Evolutionary conservation across 73 alveolate genomes (phyloP).

Genomic region (Halteria grandinella): DNA sequence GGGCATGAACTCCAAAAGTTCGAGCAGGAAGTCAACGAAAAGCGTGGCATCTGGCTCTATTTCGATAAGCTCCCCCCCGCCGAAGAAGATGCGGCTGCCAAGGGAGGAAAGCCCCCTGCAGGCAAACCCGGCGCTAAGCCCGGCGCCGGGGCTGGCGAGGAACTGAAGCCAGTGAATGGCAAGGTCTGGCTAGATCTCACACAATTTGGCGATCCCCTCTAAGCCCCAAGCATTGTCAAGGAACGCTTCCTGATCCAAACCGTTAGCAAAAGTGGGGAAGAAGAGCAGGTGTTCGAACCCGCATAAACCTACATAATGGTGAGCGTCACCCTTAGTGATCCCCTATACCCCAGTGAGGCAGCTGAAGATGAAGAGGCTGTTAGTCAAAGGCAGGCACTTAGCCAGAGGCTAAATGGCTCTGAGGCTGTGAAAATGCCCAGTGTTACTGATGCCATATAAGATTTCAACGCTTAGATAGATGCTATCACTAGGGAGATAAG

Average conservation of each 20-base stretch:
- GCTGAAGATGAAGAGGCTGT: background rate
- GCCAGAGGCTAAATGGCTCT: background rate
- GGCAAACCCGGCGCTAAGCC: too few species aligned
- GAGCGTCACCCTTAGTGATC: background rate
- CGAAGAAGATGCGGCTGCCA: constrained; percentile 73
- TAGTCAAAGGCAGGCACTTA: background rate
- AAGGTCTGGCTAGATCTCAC: constrained; percentile 63
- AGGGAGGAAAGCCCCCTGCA: constrained; percentile 48
- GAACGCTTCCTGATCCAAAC: background rate
- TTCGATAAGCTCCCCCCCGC: constrained; percentile 61
- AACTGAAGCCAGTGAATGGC: constrained; percentile 64
- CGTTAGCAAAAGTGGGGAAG: background rate
- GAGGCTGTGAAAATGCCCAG: background rate
- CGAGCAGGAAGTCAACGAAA: constrained; percentile 52
- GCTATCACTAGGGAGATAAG: constrained; percentile 23
- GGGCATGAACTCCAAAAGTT: constrained; percentile 34
- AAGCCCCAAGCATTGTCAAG: background rate
- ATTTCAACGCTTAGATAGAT: constrained; percentile 40
- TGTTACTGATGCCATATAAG: constrained; percentile 41
- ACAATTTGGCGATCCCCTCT: constrained; percentile 44
- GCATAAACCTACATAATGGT: constrained; percentile 39
- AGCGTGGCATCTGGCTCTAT: constrained; percentile 42
- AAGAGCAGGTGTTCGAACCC: constrained; percentile 48
- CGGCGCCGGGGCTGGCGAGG: constrained; percentile 56
- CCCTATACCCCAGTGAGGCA: constrained; percentile 59